These are phyloP conservation scores for Claviceps monticola DNA, from an alignment of 2,329 filamentous ascomycete species.

Conservation along the genomic window DNA sequence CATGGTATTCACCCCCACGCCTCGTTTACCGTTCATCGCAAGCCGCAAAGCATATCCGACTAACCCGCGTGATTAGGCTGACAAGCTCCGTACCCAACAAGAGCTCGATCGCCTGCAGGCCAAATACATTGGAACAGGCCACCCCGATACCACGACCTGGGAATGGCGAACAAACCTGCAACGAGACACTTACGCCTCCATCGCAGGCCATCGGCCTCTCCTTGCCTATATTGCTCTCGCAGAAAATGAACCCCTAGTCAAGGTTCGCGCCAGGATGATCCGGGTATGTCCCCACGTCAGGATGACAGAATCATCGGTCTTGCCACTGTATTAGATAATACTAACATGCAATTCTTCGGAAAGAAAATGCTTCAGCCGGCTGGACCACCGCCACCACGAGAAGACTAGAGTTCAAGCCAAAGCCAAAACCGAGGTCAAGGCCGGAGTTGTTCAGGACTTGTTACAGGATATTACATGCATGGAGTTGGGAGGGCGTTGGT, in stretches of 20 bases:
- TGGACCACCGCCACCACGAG: slow-evolving; percentile 42
- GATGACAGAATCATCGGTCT: too few species aligned
- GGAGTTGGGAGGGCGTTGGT: neutral
- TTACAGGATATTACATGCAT: neutral
- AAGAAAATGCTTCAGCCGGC: slow-evolving; percentile 56
- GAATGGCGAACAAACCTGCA: slow-evolving; percentile 95
- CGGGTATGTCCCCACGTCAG: slow-evolving; percentile 34
- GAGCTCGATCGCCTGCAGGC: slow-evolving; percentile 94
- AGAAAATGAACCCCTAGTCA: slow-evolving; percentile 70
- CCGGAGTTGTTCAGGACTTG: neutral
- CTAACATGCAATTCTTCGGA: neutral
- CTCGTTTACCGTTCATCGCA: neutral
- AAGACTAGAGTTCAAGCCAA: slow-evolving; percentile 24
- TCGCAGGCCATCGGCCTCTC: slow-evolving; percentile 78
- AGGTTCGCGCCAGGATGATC: slow-evolving; percentile 66
- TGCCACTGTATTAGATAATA: neutral
- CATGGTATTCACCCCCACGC: neutral
- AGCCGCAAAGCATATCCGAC: neutral
- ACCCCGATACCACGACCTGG: slow-evolving; percentile 93
- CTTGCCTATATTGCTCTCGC: slow-evolving; percentile 83
- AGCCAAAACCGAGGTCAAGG: neutral
- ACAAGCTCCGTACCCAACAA: slow-evolving; percentile 94
- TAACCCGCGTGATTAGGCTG: slow-evolving; percentile 44
- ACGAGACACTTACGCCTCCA: slow-evolving; percentile 81
- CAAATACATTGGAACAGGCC: slow-evolving; percentile 89